phyloP scores from a whole-genome alignment of 2,329 filamentous ascomycete species.

The Penicillium verrucosum region DNA sequence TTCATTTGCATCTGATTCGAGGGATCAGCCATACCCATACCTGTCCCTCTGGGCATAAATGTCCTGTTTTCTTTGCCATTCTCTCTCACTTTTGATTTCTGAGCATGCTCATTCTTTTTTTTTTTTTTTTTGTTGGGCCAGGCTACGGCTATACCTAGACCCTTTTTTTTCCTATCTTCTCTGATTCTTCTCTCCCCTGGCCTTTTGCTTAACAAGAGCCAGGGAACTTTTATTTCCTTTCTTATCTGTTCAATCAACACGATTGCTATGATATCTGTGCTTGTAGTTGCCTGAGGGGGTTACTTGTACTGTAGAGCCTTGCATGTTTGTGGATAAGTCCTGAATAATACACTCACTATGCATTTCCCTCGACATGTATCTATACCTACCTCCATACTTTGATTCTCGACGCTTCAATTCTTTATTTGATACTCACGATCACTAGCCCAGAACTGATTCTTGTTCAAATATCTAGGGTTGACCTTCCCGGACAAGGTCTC shows the following conservation, averaged over 20 bases:
- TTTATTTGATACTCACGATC: too few relatives aligned
- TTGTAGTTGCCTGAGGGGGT: conserved; percentile 11
- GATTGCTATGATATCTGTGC: conserved; percentile 37
- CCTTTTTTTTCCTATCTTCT: conserved; percentile 11
- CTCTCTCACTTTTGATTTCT: conserved; percentile 6
- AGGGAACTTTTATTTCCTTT: conserved; percentile 12
- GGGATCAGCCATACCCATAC: conserved; percentile 25
- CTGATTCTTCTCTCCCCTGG: conserved; percentile 4
- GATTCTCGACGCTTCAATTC: not conserved
- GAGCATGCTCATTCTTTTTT: conserved; percentile 8
- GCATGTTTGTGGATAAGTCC: not conserved
- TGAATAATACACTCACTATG: not conserved
- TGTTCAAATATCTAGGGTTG: too few relatives aligned
- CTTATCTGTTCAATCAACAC: conserved; percentile 22
- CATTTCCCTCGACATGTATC: not conserved
- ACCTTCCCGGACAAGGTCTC: too few relatives aligned
- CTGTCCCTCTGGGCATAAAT: conserved; percentile 15
- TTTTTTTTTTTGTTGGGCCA: conserved; percentile 15
- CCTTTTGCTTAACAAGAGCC: not conserved
- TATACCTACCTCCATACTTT: not conserved
- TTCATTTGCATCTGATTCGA: conserved; percentile 29
- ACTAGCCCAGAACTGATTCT: too few relatives aligned
- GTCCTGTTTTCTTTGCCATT: conserved; percentile 17
- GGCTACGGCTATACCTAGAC: conserved; percentile 26
- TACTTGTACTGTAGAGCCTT: not conserved